These are phyloP conservation scores for Trichoderma guizhouense DNA, from an alignment of 2,329 filamentous ascomycete species.

Conservation along the genomic window DNA sequence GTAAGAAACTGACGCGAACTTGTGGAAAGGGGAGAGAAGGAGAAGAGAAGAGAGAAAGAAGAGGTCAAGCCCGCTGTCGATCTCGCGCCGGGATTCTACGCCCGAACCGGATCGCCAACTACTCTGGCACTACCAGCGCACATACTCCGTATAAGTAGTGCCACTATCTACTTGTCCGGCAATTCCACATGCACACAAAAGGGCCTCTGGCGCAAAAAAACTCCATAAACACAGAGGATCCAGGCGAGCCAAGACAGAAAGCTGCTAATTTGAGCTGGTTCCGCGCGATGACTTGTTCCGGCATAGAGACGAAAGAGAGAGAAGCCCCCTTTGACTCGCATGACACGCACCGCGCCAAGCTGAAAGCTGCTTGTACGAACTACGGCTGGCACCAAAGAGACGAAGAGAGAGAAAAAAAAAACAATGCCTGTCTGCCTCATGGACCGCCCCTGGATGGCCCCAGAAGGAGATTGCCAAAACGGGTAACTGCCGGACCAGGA, in stretches of 20 bases:
- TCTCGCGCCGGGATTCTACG: background rate
- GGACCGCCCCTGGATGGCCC: conserved; percentile 5
- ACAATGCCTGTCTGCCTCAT: conserved; percentile 7
- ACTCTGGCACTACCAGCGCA: background rate
- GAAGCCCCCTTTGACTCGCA: conserved; percentile 4
- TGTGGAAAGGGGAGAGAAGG: background rate
- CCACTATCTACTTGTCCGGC: background rate
- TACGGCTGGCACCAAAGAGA: background rate
- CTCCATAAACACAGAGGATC: background rate
- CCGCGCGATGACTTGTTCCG: background rate
- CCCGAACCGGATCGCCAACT: conserved; percentile 6
- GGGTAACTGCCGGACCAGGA: conserved; percentile 4
- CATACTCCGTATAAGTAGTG: background rate
- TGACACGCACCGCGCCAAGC: background rate
- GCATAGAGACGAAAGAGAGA: background rate
- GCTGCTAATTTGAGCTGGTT: background rate
- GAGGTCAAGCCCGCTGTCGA: background rate
- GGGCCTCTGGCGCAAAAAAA: background rate
- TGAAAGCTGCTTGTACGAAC: background rate
- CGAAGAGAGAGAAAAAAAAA: background rate
- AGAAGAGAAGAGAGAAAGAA: background rate
- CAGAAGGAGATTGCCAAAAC: conserved; percentile 1
- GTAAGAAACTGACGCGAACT: background rate
- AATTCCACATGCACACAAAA: background rate
- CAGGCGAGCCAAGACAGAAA: background rate